Percentiles rank a stretch among this genome's conserved stretches.
These are phyloP conservation scores for Aspergillus melleus DNA, from an alignment of 2,329 filamentous ascomycete species.

Conservation along the genomic window DNA sequence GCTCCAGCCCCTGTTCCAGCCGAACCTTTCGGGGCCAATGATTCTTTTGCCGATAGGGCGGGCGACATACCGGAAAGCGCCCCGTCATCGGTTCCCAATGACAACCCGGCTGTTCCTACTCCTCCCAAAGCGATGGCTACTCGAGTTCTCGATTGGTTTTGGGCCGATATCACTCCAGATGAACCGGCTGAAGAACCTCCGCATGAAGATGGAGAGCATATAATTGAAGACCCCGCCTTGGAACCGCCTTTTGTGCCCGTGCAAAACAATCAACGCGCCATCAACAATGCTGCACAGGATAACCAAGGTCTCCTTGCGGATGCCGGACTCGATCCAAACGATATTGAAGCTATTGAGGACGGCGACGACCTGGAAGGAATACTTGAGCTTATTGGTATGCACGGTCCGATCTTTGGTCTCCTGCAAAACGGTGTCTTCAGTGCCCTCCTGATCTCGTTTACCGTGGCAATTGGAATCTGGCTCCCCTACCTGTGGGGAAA, in stretches of 20 bases:
- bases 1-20: background rate
- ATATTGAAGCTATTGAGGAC: conserved; percentile 60
- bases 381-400: conserved; percentile 94
- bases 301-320: conserved; percentile 43
- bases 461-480: conserved; percentile 82
- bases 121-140: conserved; percentile 25
- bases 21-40: background rate
- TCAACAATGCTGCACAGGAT: conserved; percentile 28
- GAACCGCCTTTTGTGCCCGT: conserved; percentile 63
- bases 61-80: background rate
- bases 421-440: conserved; percentile 96
- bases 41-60: background rate
- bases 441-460: conserved; percentile 82
- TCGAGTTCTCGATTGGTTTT: conserved; percentile 45
- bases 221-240: conserved; percentile 59
- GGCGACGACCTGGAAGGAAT: conserved; percentile 95
- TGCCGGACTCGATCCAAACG: conserved; percentile 65
- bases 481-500: conserved; percentile 91
- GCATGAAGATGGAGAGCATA: conserved; percentile 58
- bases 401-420: conserved; percentile 83
- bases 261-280: conserved; percentile 44
- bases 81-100: background rate
- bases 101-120: conserved; percentile 12
- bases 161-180: conserved; percentile 40
- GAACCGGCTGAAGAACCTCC: conserved; percentile 40